Base-by-base conservation (phyloP, 352 stramenopile species). In the Pythium volutum region DNA sequence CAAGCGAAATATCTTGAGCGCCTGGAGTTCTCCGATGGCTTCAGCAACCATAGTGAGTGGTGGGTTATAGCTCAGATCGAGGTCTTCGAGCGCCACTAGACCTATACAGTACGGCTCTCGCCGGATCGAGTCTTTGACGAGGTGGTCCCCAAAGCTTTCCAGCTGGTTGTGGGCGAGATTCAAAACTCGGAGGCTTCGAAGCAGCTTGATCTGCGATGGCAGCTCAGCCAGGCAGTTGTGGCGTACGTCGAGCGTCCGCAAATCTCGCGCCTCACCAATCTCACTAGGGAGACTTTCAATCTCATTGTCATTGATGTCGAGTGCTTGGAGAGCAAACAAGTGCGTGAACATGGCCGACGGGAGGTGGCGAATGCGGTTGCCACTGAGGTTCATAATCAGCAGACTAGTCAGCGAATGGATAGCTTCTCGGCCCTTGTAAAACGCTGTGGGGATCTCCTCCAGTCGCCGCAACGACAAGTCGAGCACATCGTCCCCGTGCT, bases 311-410 rank as follows among this genome's bases (percentile, higher is more conserved):
- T 76, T 89, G 16, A 82, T 20, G 59, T 91, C 65, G 2, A 93
- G 55, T 3, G 71, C 69, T 41, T 87, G 75, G 0, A 91, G 50
- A n/a, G 70, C 55, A 23, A 88, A 81, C 14, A 91, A 67, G 43
- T 91, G 74, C 12, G 75, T 73, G 38, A 87, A 88, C 18, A 93
- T 75, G 3, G 55, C 55, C 2, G 61, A 42, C 0, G 81, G 81
- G 2, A 93, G 70, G 1, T 29, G 52, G 7, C 63, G 36, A 18
- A 93, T 70, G 14, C 64, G 45, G 46, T 93, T 93, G n/a, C 67
- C 61, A 3, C 76, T 71, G 38, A 93, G 46, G 54, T 87, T 81
- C 15, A 93, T 41, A 23, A 89, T 76, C n/a, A 92, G 48, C 25
- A 92, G 56, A 59, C 74, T 86, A 8, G 83, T 84, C 4, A 92